Evolutionary conservation across 2,329 filamentous ascomycete species (phyloP).

Genomic region (Beauveria sp.): DNA sequence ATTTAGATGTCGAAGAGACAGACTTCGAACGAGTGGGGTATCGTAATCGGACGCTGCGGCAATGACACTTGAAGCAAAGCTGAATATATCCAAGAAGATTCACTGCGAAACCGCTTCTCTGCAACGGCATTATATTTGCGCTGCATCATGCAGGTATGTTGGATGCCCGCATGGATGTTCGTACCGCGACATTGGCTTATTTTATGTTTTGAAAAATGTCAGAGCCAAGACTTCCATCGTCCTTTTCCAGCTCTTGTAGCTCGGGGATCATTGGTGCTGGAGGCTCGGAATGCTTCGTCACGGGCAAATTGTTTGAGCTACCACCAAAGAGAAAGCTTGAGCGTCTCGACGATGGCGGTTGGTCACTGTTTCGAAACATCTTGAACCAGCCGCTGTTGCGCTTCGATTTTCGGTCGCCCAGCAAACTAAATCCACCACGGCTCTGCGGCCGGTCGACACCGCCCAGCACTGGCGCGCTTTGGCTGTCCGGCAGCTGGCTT

Average conservation of each 20-base stretch:
- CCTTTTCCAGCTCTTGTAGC: conserved; percentile 43
- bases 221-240: conserved; percentile 38
- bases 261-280: conserved; percentile 57
- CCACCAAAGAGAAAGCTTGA: conserved; percentile 37
- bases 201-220: conserved; percentile 51
- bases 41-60: conserved; percentile 6
- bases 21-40: conserved; percentile 7
- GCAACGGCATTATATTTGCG: background rate
- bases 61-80: background rate
- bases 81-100: conserved; percentile 5
- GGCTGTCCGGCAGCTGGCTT: conserved; percentile 36
- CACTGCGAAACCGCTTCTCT: background rate
- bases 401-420: conserved; percentile 47
- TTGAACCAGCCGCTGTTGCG: conserved; percentile 54
- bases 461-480: conserved; percentile 24
- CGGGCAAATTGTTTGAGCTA: conserved; percentile 20
- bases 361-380: conserved; percentile 37
- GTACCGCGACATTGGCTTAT: conserved; percentile 23
- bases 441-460: conserved; percentile 38
- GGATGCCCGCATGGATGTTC: background rate
- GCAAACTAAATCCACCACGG: conserved; percentile 39
- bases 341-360: conserved; percentile 30
- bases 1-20: conserved; percentile 1
- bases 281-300: conserved; percentile 35
- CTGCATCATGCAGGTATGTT: conserved; percentile 6